phyloP scores from a whole-genome alignment of 2,329 filamentous ascomycete species.

The Hypoxylon sp. region DNA sequence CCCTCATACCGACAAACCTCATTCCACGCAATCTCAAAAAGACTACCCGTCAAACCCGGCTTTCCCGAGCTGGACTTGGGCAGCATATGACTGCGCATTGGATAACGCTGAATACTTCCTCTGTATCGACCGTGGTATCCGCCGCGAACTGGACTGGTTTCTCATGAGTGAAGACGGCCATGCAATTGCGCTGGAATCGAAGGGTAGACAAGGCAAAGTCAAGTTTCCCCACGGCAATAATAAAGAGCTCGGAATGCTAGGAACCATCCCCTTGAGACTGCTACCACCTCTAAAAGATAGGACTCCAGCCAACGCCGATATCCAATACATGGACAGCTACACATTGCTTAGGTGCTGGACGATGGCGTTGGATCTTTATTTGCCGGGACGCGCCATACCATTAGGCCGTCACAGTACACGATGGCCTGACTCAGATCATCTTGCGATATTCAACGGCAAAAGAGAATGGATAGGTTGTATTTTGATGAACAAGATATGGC shows the following conservation, averaged over 20 bases:
- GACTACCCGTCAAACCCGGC: conserved; percentile 1
- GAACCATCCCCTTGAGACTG: conserved; percentile 3
- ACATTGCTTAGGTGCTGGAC: conserved; percentile 12
- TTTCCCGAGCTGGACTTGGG: conserved; percentile 31
- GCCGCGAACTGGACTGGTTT: conserved; percentile 16
- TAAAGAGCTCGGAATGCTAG: conserved; percentile 9
- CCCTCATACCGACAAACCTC: background rate
- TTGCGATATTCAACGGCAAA: conserved; percentile 1
- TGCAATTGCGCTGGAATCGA: conserved; percentile 12
- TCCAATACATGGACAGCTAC: background rate
- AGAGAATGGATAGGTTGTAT: conserved; percentile 23
- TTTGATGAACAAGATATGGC: conserved; percentile 16
- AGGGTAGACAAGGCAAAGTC: background rate
- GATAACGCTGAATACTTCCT: conserved; percentile 9
- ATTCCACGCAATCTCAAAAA: background rate
- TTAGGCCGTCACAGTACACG: background rate
- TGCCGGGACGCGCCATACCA: conserved; percentile 6
- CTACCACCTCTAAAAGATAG: background rate
- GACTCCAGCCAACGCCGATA: background rate
- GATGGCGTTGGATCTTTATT: conserved; percentile 12
- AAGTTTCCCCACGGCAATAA: conserved; percentile 16
- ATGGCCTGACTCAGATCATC: conserved; percentile 5
- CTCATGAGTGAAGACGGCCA: background rate
- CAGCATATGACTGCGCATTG: conserved; percentile 15
- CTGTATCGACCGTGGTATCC: background rate